Conservation (phyloP, 495 filamentous ascomycete species). For the Penicillium coprophilum region DNA sequence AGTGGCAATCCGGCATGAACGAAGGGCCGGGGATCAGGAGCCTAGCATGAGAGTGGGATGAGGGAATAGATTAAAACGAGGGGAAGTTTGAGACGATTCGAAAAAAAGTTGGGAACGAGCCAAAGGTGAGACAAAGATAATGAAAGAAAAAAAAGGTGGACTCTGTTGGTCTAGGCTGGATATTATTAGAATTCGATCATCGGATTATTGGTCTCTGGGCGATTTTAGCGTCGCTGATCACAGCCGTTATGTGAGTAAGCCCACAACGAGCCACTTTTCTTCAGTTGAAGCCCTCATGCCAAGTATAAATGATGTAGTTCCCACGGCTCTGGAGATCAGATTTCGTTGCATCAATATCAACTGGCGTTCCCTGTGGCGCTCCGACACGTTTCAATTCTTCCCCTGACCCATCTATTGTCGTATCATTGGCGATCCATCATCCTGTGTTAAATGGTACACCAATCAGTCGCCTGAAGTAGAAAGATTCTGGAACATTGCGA, state of each 20-base stretch:
- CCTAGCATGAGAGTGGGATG: not conserved
- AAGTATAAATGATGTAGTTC: not conserved
- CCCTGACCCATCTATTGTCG: not conserved
- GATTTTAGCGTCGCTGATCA: conserved; percentile 2
- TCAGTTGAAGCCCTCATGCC: not conserved
- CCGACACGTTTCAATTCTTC: not conserved
- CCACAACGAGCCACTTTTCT: not conserved
- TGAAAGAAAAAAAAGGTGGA: conserved; percentile 6
- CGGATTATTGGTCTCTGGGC: not conserved
- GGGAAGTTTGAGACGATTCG: not conserved
- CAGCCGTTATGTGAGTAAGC: not conserved
- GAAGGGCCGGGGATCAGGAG: conserved; percentile 10
- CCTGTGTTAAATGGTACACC: not conserved
- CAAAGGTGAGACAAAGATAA: conserved; percentile 6
- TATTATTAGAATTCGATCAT: conserved; percentile 10
- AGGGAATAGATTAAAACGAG: not conserved
- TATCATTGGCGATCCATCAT: not conserved
- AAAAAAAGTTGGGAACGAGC: conserved; percentile 2
- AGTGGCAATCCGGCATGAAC: conserved; percentile 29
- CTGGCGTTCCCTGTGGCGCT: not conserved
- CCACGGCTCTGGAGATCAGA: not conserved
- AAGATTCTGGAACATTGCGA: not conserved
- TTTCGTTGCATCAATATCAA: not conserved
- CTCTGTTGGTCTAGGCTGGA: not conserved
- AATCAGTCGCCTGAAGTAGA: not conserved